Conservation (phyloP, 2,329 filamentous ascomycete genomes). For the Colletotrichum sp. region DNA sequence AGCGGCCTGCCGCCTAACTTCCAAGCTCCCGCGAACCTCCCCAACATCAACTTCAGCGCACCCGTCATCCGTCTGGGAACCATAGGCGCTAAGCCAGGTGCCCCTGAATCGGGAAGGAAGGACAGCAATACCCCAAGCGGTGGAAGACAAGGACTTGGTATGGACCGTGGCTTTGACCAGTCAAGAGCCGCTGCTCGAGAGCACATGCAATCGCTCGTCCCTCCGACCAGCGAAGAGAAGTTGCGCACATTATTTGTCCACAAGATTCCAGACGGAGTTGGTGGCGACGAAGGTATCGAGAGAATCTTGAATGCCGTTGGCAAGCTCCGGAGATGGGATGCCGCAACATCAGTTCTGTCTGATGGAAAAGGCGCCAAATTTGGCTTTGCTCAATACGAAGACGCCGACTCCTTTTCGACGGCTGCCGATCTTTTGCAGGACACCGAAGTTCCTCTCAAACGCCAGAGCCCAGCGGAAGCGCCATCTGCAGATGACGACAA, state of each 20-base stretch:
- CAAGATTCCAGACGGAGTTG: constrained; percentile 79
- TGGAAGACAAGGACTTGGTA: constrained; percentile 56
- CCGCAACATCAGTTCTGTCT: constrained; percentile 63
- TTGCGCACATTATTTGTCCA: constrained; percentile 89
- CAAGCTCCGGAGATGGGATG: constrained; percentile 83
- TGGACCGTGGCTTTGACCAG: constrained; percentile 70
- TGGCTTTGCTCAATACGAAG: constrained; percentile 95
- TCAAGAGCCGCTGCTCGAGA: constrained; percentile 72
- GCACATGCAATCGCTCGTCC: constrained; percentile 73
- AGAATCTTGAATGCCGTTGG: constrained; percentile 79
- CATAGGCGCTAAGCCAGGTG: constrained; percentile 66
- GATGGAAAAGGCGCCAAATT: constrained; percentile 85
- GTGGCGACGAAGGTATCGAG: constrained; percentile 81
- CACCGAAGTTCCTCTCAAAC: constrained; percentile 80
- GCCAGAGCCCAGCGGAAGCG: constrained; percentile 61
- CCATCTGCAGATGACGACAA: constrained; percentile 41
- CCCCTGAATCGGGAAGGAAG: constrained; percentile 45
- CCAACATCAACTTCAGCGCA: constrained; percentile 97
- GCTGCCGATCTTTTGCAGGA: constrained; percentile 86
- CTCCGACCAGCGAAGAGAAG: constrained; percentile 89
- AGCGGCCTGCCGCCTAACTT: constrained; percentile 83
- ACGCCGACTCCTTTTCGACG: constrained; percentile 83
- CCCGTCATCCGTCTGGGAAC: constrained; percentile 94
- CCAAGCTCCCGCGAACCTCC: constrained; percentile 88
- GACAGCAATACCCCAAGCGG: constrained; percentile 44